Evolutionary conservation across 2,329 filamentous ascomycete genomes (phyloP).

Genomic region (Apiospora hydei): DNA sequence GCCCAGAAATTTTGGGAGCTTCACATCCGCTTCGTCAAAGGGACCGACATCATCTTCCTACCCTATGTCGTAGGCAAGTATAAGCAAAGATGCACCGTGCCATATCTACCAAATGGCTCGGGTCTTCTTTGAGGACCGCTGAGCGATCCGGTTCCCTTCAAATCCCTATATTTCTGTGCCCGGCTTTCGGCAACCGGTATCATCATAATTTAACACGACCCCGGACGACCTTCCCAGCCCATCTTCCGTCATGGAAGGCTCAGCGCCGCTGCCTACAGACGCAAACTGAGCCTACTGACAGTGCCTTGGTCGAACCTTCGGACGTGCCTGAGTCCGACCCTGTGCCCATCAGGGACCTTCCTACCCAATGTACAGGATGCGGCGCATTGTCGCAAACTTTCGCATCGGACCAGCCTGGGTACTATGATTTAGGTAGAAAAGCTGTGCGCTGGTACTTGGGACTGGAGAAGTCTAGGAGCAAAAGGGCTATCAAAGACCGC

Average conservation of each 20-base stretch:
- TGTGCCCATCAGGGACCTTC: slow-evolving; percentile 47
- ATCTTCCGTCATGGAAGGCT: slow-evolving; percentile 32
- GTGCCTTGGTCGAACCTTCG: background rate
- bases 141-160: slow-evolving; percentile 47
- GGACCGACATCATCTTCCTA: background rate
- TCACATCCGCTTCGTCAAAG: background rate
- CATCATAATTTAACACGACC: background rate
- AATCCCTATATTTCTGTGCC: slow-evolving; percentile 58
- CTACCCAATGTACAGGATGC: slow-evolving; percentile 68
- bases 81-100: slow-evolving; percentile 52
- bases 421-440: slow-evolving; percentile 60
- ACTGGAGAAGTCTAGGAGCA: slow-evolving; percentile 37
- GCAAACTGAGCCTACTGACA: slow-evolving; percentile 29
- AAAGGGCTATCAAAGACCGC: slow-evolving; percentile 28
- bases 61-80: background rate
- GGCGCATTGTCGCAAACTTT: slow-evolving; percentile 68
- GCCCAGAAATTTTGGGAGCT: slow-evolving; percentile 17
- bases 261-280: slow-evolving; percentile 40
- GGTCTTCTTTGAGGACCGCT: slow-evolving; percentile 50
- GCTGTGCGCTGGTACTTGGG: slow-evolving; percentile 58
- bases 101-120: slow-evolving; percentile 51
- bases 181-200: slow-evolving; percentile 45
- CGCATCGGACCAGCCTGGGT: slow-evolving; percentile 60
- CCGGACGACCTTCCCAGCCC: slow-evolving; percentile 23
- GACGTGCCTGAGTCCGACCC: slow-evolving; percentile 25